Evolutionary conservation across 768 basidiomycete species (phyloP), one percentile per base, ranked within the genome.

Genomic region (Suillus brevipes): DNA sequence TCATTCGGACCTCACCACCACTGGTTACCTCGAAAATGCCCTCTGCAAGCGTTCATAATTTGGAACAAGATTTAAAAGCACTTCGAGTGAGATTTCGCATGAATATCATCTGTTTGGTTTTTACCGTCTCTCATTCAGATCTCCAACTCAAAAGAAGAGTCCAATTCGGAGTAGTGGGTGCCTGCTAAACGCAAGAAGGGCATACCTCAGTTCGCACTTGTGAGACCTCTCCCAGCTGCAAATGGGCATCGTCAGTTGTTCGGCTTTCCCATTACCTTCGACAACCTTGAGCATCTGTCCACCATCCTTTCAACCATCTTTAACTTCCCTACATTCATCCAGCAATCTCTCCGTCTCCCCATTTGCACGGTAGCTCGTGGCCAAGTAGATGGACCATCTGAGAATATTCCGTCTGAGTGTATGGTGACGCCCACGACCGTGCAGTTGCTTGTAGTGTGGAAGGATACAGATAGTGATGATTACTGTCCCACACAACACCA

Each of bases 231-330:
- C 9, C 45, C 16, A 20, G 31, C 31, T 20, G 61, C 38, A n/a
- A 34, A 10, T 23, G 61, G 61, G 2, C 16, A 61, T 37, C 31
- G 20, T 36, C 60, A 61, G 23, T 36, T 61, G 20, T 61, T 52
- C 10, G 61, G 34, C 7, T 62, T 62, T 25, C 47, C 38, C 12
- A 34, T 37, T 34, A 49, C 47, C 18, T 0, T 20, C 8, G 31
- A 61, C 1, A 47, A 52, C 12, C 16, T 62, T 31, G 20, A 25
- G 34, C 28, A 38, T n/a, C 23, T 47, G 36, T 18, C 36, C 10
- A 42, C 25, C 61, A 38, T 53, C 16, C 14, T 23, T 53, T 52
- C 45, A 62, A 53, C n/a, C 20, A 53, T 16, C n/a, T 62, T 62
- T 38, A 62, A 50, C 31, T 31, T 45, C 18, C 14, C 28, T n/a